A percentile compares a stretch with the other conserved stretches of the same genome.
phyloP scores from a whole-genome alignment of 495 filamentous ascomycete species.

The Patellaria atrata region DNA sequence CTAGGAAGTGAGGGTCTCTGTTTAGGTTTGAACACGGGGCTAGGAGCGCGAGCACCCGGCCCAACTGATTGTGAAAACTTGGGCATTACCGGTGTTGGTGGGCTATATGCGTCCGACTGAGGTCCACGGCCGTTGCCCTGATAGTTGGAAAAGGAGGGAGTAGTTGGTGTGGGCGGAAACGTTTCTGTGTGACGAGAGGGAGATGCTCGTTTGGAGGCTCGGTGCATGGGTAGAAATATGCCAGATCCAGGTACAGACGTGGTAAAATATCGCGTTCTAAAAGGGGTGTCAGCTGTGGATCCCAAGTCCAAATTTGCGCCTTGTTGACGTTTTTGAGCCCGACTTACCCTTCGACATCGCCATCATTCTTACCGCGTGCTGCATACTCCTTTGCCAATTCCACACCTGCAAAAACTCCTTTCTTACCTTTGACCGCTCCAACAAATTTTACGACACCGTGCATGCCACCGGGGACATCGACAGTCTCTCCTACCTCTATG shows the following conservation, averaged over 20 bases:
- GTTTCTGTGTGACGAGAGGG: constrained; percentile 40
- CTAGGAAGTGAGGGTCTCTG: constrained; percentile 66
- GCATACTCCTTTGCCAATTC: constrained; percentile 75
- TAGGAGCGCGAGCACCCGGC: constrained; percentile 49
- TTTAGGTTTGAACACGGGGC: constrained; percentile 54
- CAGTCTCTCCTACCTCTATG: constrained; percentile 70
- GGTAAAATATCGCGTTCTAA: constrained; percentile 65
- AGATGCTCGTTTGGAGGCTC: constrained; percentile 56
- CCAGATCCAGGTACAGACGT: constrained; percentile 67
- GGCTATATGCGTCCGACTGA: constrained; percentile 37
- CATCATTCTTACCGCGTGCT: constrained; percentile 80
- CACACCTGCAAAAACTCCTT: constrained; percentile 85
- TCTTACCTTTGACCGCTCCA: constrained; percentile 75
- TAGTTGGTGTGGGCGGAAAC: constrained; percentile 54
- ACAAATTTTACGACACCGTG: constrained; percentile 79
- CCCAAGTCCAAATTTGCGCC: constrained; percentile 1
- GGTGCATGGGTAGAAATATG: constrained; percentile 87
- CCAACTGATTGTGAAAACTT: constrained; percentile 83
- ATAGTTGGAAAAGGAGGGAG: constrained; percentile 40
- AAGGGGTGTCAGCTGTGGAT: constrained; percentile 6
- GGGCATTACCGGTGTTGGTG: constrained; percentile 44
- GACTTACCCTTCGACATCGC: constrained; percentile 86
- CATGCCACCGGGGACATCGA: constrained; percentile 95
- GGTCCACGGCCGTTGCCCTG: too few species aligned
- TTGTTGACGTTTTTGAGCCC: neutral